Evolutionary conservation across 192 early-diverging fungal genomes (phyloP).

Genomic region (Rhizophagus clarus): DNA sequence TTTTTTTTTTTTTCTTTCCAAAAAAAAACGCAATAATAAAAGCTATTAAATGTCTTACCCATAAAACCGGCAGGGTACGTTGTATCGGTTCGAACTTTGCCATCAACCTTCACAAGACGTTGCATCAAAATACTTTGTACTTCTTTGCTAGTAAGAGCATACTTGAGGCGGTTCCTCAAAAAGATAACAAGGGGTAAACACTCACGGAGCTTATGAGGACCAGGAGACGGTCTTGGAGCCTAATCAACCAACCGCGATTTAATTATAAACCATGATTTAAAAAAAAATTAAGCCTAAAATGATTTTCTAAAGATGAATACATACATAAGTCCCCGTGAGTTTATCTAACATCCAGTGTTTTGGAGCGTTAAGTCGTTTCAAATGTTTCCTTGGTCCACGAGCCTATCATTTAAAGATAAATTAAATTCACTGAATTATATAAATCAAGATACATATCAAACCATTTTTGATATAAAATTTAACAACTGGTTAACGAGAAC

Average conservation of each 20-base stretch:
- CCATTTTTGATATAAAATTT: background rate
- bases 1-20: background rate
- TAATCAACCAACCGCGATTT: constrained; percentile 1
- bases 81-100: constrained; percentile 94
- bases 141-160: constrained; percentile 98
- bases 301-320: constrained; percentile 5
- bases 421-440: background rate
- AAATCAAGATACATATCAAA: background rate
- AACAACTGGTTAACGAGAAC: no score
- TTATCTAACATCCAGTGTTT: constrained; percentile 99
- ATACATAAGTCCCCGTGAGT: constrained; percentile 92
- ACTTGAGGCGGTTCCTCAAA: constrained; percentile 99
- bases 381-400: constrained; percentile 99
- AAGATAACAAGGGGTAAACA: constrained; percentile 98
- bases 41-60: constrained; percentile 60
- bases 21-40: constrained; percentile 1
- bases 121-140: constrained; percentile 96
- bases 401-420: constrained; percentile 50
- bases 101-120: constrained; percentile 98
- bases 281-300: no score
- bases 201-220: constrained; percentile 99
- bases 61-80: constrained; percentile 98
- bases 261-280: background rate
- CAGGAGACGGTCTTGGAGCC: constrained; percentile 94
- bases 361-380: constrained; percentile 98